A percentile compares a stretch with the other conserved stretches of the same genome.
Conservation (phyloP, 2,329 filamentous ascomycete genomes). For the Cadophora sp. region DNA sequence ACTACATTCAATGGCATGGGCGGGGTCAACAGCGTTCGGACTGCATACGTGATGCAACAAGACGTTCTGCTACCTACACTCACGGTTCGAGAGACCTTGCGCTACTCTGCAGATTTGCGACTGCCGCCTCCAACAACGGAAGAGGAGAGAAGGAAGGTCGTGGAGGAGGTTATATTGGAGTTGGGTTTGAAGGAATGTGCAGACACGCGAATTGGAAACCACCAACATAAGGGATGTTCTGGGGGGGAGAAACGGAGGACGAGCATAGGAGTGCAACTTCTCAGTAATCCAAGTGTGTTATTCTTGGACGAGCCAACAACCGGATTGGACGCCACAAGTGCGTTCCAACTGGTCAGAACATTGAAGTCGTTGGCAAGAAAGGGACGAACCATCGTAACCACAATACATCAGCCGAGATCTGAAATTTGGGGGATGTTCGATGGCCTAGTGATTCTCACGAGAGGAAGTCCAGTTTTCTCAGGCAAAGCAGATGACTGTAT, state of each 20-base stretch:
- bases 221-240: constrained; percentile 75
- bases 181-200: constrained; percentile 80
- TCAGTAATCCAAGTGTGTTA: constrained; percentile 79
- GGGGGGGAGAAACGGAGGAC: constrained; percentile 80
- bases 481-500: constrained; percentile 65
- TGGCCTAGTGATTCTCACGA: constrained; percentile 71
- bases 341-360: constrained; percentile 75
- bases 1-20: constrained; percentile 66
- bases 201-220: constrained; percentile 75
- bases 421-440: constrained; percentile 84
- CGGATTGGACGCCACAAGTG: constrained; percentile 78
- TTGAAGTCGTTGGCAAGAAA: constrained; percentile 71
- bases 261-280: constrained; percentile 78
- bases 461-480: constrained; percentile 72
- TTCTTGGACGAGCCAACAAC: constrained; percentile 84
- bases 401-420: constrained; percentile 78
- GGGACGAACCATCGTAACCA: constrained; percentile 74
- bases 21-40: constrained; percentile 61
- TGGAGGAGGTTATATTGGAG: constrained; percentile 79
- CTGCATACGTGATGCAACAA: constrained; percentile 79
- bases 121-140: constrained; percentile 67
- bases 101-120: constrained; percentile 75
- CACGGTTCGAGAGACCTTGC: constrained; percentile 77
- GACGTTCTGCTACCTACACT: constrained; percentile 76
- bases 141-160: constrained; percentile 65